Percentiles rank a stretch among this genome's conserved stretches.
These are phyloP conservation scores for Fusarium scirpi DNA, from an alignment of 2,329 filamentous ascomycete species.

Conservation along the genomic window DNA sequence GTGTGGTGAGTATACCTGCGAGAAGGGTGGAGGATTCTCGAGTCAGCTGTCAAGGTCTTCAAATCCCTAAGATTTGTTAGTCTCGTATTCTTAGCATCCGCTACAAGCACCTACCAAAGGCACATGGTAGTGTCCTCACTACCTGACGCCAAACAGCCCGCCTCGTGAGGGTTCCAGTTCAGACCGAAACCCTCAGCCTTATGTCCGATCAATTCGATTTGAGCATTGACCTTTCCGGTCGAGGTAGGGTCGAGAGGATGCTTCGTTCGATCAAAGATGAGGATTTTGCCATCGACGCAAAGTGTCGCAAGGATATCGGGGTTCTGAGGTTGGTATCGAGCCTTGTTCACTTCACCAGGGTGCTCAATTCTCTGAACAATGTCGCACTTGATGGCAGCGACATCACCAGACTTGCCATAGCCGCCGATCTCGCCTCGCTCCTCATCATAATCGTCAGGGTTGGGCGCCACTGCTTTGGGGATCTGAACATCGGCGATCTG, in stretches of 20 bases:
- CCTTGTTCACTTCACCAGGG: conserved; percentile 97
- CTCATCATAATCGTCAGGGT: conserved; percentile 89
- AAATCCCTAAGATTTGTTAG: conserved; percentile 72
- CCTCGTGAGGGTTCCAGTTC: conserved; percentile 88
- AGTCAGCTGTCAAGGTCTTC: conserved; percentile 76
- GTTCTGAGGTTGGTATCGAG: conserved; percentile 96
- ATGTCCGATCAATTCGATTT: conserved; percentile 88
- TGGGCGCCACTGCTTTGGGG: conserved; percentile 80
- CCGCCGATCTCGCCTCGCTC: conserved; percentile 93
- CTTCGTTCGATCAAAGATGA: conserved; percentile 97
- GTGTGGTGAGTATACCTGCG: conserved; percentile 88
- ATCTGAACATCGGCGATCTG: conserved; percentile 96
- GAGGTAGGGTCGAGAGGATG: conserved; percentile 79
- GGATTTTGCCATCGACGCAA: conserved; percentile 85
- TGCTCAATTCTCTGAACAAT: conserved; percentile 97
- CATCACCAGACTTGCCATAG: conserved; percentile 80
- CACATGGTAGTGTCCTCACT: conserved; percentile 93
- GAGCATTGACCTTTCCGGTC: conserved; percentile 76
- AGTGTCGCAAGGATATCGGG: conserved; percentile 96
- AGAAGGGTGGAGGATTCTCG: conserved; percentile 76
- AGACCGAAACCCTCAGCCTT: conserved; percentile 90
- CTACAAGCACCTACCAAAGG: conserved; percentile 74
- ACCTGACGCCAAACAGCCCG: conserved; percentile 87
- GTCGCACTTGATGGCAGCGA: conserved; percentile 83
- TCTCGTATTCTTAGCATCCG: conserved; percentile 2